Conservation (phyloP, 768 basidiomycete genomes). For the Amanita molliuscula region DNA sequence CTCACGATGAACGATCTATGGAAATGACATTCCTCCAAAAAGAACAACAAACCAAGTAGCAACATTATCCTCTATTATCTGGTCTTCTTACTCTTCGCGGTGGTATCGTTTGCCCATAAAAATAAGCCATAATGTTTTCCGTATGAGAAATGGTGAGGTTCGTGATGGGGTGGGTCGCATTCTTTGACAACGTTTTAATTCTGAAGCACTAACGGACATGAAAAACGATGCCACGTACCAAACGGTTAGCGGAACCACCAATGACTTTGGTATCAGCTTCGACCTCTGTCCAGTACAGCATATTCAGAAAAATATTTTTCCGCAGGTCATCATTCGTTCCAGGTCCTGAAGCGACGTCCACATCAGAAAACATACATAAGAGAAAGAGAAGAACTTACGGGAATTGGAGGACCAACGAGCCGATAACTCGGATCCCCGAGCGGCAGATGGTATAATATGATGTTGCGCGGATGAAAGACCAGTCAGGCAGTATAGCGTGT, state of each 20-base stretch:
- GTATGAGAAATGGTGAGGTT: slow-evolving; percentile 64
- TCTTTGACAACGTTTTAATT: slow-evolving; percentile 29
- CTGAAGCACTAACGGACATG: background rate
- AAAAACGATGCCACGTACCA: slow-evolving; percentile 33
- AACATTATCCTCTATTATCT: background rate
- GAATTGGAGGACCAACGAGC: background rate
- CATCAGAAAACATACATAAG: background rate
- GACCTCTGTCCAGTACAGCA: slow-evolving; percentile 61
- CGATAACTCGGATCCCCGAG: slow-evolving; percentile 21
- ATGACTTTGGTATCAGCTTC: slow-evolving; percentile 44
- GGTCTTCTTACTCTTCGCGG: background rate
- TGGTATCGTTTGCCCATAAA: slow-evolving; percentile 53
- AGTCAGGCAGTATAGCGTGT: slow-evolving; percentile 87
- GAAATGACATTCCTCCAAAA: background rate
- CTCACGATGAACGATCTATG: background rate
- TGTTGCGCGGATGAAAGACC: slow-evolving; percentile 90
- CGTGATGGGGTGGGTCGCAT: slow-evolving; percentile 74
- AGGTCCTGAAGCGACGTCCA: background rate
- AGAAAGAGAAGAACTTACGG: background rate
- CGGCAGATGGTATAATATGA: slow-evolving; percentile 40
- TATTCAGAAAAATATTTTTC: slow-evolving; percentile 35
- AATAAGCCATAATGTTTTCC: slow-evolving; percentile 58
- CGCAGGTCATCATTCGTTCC: slow-evolving; percentile 10
- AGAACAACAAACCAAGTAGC: background rate
- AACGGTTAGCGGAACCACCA: slow-evolving; percentile 51